Evolutionary conservation across 2,329 filamentous ascomycete genomes (phyloP).

Genomic region (Metarhizium sp.): DNA sequence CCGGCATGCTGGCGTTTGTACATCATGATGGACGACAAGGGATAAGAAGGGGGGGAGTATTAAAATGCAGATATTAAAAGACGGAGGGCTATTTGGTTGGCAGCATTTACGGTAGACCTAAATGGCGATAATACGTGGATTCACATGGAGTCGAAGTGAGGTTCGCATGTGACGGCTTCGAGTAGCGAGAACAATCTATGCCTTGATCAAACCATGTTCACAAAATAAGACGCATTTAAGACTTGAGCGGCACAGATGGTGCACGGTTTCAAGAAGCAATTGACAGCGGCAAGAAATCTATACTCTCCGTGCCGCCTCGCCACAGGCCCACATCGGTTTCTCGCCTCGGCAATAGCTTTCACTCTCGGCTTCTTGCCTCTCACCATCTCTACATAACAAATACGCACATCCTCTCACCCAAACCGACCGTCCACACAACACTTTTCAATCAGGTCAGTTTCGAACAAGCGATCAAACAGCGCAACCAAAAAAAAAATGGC

Average conservation of each 20-base stretch:
- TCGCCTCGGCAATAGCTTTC: not conserved
- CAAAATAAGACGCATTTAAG: not conserved
- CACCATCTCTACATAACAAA: not conserved
- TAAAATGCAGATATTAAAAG: not conserved
- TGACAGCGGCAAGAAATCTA: not conserved
- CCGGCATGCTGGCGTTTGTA: conserved; percentile 12
- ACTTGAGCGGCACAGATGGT: too few relatives aligned
- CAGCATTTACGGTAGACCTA: not conserved
- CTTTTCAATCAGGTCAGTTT: not conserved
- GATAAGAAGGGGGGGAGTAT: not conserved
- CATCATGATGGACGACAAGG: conserved; percentile 9
- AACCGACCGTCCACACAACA: not conserved
- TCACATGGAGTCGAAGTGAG: not conserved
- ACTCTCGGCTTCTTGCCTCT: not conserved
- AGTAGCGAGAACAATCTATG: not conserved
- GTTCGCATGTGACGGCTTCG: not conserved
- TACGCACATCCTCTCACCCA: not conserved
- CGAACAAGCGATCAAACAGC: not conserved
- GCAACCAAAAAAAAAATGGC: conserved; percentile 1
- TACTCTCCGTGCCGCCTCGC: not conserved
- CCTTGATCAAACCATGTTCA: not conserved
- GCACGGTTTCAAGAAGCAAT: too few relatives aligned
- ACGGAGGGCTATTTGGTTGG: not conserved
- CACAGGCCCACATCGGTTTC: not conserved
- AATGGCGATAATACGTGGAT: not conserved